Evolutionary conservation across 495 filamentous ascomycete species (phyloP).

Genomic region (Staphylotrichum longicolle): DNA sequence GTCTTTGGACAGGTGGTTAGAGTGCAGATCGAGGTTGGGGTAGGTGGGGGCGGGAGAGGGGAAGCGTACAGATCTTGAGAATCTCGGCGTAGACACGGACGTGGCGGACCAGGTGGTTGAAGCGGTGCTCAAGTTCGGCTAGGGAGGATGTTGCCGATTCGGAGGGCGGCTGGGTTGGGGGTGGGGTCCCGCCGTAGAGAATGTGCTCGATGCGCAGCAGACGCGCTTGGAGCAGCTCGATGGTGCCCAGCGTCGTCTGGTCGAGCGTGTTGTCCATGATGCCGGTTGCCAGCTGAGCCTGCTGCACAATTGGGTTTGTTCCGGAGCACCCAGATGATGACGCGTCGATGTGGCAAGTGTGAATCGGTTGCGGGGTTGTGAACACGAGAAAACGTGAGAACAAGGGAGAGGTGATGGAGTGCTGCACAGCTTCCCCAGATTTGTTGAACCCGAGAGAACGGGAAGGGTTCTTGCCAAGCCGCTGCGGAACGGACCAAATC

Average conservation of each 20-base stretch:
- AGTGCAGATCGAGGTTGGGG: not conserved
- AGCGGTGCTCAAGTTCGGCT: constrained; percentile 60
- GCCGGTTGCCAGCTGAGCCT: constrained; percentile 12
- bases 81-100: constrained; percentile 48
- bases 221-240: constrained; percentile 74
- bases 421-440: too few relatives aligned
- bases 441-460: too few relatives aligned
- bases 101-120: constrained; percentile 38
- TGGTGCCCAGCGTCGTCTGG: constrained; percentile 57
- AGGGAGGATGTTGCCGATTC: constrained; percentile 54
- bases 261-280: constrained; percentile 50
- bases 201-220: constrained; percentile 71
- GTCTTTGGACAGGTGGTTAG: constrained; percentile 29
- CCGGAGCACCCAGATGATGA: too few relatives aligned
- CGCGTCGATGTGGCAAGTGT: too few relatives aligned
- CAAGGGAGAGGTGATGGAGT: too few relatives aligned
- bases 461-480: too few relatives aligned
- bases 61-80: constrained; percentile 47
- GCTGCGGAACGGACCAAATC: too few relatives aligned
- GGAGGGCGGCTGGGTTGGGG: constrained; percentile 39
- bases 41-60: not conserved
- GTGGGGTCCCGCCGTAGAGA: constrained; percentile 56
- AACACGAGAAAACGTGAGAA: too few relatives aligned
- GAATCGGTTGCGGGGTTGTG: too few relatives aligned
- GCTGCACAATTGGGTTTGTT: not conserved